phyloP scores from a whole-genome alignment of 202 grass and related monocot genomes.

The Zoysia matrella region DNA sequence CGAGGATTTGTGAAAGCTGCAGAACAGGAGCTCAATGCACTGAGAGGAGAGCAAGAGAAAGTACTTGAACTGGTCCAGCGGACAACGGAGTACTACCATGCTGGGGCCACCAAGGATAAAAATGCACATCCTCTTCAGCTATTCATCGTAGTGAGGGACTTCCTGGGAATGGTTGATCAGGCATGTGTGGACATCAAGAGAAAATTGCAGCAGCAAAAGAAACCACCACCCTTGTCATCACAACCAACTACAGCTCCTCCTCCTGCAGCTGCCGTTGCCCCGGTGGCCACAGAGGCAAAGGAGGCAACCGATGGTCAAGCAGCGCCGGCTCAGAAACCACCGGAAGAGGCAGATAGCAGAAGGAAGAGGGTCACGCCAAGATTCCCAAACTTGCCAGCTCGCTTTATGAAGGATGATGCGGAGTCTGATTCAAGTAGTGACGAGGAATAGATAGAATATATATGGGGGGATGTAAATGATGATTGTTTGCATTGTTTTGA shows the following conservation, averaged over 20 bases:
- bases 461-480: slow-evolving; percentile 39
- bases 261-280: not conserved
- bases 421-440: slow-evolving; percentile 87
- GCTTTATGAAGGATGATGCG: slow-evolving; percentile 73
- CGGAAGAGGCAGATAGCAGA: slow-evolving; percentile 52
- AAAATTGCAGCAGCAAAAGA: slow-evolving; percentile 82
- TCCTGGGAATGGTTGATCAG: slow-evolving; percentile 94
- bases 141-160: slow-evolving; percentile 90
- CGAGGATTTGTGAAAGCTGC: slow-evolving; percentile 65
- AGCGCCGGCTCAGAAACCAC: slow-evolving; percentile 53
- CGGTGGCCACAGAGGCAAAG: slow-evolving; percentile 1
- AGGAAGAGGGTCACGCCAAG: slow-evolving; percentile 77
- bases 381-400: slow-evolving; percentile 87
- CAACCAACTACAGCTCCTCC: slow-evolving; percentile 25
- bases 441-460: slow-evolving; percentile 57
- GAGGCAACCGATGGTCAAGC: slow-evolving; percentile 33
- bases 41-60: slow-evolving; percentile 59
- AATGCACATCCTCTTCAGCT: slow-evolving; percentile 74
- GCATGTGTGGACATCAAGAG: slow-evolving; percentile 86
- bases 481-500: slow-evolving; percentile 65
- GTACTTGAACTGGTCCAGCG: slow-evolving; percentile 81
- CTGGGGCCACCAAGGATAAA: slow-evolving; percentile 71
- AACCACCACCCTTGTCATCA: slow-evolving; percentile 34
- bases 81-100: slow-evolving; percentile 91
- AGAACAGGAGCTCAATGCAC: slow-evolving; percentile 61